Evolutionary conservation across 2,329 filamentous ascomycete genomes (phyloP).

Genomic region (Colletotrichum nymphaeae): DNA sequence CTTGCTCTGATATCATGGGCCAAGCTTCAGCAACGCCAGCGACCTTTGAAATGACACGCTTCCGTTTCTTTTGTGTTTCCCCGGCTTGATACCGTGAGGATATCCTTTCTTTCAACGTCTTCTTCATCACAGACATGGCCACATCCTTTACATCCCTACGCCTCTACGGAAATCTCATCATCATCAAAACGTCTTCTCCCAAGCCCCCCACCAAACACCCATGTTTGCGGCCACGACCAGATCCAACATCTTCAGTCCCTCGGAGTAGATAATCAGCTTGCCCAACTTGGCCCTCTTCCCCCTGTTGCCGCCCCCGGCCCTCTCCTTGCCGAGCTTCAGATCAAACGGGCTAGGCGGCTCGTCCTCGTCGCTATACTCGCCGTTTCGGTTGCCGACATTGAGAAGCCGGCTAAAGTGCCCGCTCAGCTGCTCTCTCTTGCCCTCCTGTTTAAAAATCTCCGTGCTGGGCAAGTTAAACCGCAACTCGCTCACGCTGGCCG

Average conservation of each 20-base stretch:
- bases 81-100: not conserved
- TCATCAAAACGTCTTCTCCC: constrained; percentile 66
- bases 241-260: constrained; percentile 96
- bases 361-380: constrained; percentile 50
- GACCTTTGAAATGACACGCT: not conserved
- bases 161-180: not conserved
- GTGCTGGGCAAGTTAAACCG: constrained; percentile 85
- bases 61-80: not conserved
- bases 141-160: not conserved
- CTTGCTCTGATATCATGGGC: constrained; percentile 19
- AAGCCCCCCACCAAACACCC: constrained; percentile 92
- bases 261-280: constrained; percentile 89
- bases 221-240: constrained; percentile 91
- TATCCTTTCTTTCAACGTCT: not conserved
- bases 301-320: constrained; percentile 85
- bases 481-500: constrained; percentile 78
- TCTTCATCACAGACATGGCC: not conserved
- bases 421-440: constrained; percentile 46
- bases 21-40: not conserved
- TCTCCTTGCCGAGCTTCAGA: constrained; percentile 82
- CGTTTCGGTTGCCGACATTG: constrained; percentile 38
- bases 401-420: constrained; percentile 57
- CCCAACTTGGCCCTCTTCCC: constrained; percentile 93
- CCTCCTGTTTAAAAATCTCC: constrained; percentile 56
- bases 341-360: constrained; percentile 65